phyloP scores from a whole-genome alignment of 371 early-diverging fungal species.

The Nematocida homosporus region DNA sequence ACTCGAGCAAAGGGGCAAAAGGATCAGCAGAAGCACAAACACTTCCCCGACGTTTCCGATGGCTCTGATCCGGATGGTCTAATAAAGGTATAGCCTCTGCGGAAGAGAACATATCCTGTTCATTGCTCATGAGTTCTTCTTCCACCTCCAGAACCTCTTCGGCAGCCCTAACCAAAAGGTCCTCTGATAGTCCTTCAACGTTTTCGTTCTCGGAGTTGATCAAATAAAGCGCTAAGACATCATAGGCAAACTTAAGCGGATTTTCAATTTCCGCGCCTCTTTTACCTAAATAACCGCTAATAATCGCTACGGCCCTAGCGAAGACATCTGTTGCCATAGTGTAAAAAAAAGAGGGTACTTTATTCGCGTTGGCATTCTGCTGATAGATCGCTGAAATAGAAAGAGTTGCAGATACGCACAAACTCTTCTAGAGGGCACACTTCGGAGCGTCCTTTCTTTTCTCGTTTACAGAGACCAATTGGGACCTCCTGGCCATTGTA shows the following conservation, averaged over 20 bases:
- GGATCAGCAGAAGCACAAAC: slow-evolving; percentile 37
- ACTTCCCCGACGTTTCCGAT: slow-evolving; percentile 45
- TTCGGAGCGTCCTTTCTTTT: no score
- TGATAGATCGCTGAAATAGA: slow-evolving; percentile 26
- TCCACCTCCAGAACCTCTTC: slow-evolving; percentile 20
- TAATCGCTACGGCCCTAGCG: slow-evolving; percentile 20
- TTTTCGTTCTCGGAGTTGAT: slow-evolving; percentile 43
- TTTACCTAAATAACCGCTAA: slow-evolving; percentile 4
- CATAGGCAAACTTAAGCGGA: slow-evolving; percentile 36
- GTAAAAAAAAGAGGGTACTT: slow-evolving; percentile 28
- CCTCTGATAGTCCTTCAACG: slow-evolving; percentile 34
- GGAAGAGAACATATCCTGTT: slow-evolving; percentile 7
- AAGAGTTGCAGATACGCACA: slow-evolving; percentile 42
- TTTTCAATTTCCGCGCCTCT: slow-evolving; percentile 3
- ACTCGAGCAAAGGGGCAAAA: slow-evolving; percentile 7
- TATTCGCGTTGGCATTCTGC: slow-evolving; percentile 32
- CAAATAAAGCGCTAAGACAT: slow-evolving; percentile 26
- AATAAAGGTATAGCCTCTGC: background rate
- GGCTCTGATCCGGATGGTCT: background rate
- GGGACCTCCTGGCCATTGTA: slow-evolving; percentile 36
- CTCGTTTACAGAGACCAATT: slow-evolving; percentile 19
- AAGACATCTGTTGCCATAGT: slow-evolving; percentile 37
- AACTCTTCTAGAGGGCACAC: slow-evolving; percentile 46
- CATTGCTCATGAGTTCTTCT: background rate
- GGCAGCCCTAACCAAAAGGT: slow-evolving; percentile 16